Base-by-base conservation (phyloP, 768 basidiomycete genomes). In the Suillus spraguei region DNA sequence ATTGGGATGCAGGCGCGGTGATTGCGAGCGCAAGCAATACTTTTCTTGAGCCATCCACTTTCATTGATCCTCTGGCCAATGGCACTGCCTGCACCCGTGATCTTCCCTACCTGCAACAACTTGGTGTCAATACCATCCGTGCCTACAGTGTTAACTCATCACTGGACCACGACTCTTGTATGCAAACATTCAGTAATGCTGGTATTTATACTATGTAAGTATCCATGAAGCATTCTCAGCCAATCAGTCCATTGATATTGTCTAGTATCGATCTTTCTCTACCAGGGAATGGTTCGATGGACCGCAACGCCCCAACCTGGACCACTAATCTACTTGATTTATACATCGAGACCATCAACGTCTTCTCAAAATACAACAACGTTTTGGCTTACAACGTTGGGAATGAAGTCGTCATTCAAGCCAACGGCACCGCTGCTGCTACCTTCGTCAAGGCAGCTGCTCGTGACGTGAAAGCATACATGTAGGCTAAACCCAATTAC, bases 401-500 rank as follows among this genome's bases (percentile, higher is more conserved):
- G 24, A 97, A 97, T 70, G 95, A 97, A 67, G 82, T 85, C 33
- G 90, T 88, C 38, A 82, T 83, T 32, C 72, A 81, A 11, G 53
- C 78, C 22, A 82, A 83, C 47, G 76, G 78, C 60, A 92, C 92
- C 17, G 79, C 78, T 36, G 85, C 89, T 11, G 86, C 88, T 17
- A 84, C 94, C 6, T 97, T 85, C 74, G 85, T 97, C 71, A 96
- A 95, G 74, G 94, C 94, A 44, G 95, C 95, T 28, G 93, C 94
- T 33, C 87, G 95, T 44, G 95, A 97, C 72, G 79, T 86, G 67
- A 95, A 88, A 72, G 85, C 94, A 8, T 97, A 95, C 75, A 81
- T 97, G 86, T 90, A 65, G 70, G 88, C 79, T 20, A n/a, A 38
- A 7, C 42, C 36, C 4, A 62, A 17, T 22, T 63, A 41, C 17